These are phyloP conservation scores for Blastocystis sp. DNA, from an alignment of 352 stramenopile genomes.

Conservation along the genomic window DNA sequence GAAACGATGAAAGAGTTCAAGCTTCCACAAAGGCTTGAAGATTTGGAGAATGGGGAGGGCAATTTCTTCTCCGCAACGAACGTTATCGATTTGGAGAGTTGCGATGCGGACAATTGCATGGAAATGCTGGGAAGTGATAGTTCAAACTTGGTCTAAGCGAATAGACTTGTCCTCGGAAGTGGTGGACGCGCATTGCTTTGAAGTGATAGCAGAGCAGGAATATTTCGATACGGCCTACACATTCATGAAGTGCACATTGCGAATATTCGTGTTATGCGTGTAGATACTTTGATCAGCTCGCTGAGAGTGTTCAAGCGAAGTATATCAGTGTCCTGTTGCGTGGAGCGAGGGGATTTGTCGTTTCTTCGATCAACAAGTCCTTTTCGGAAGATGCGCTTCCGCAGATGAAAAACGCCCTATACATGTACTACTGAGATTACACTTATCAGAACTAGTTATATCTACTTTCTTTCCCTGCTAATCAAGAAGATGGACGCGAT, in stretches of 20 bases:
- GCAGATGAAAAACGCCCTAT: conserved; percentile 30
- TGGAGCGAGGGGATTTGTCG: conserved; percentile 40
- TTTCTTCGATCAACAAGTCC: conserved; percentile 38
- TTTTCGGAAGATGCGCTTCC: not conserved
- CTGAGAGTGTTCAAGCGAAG: conserved; percentile 6
- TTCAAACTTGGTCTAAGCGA: not conserved
- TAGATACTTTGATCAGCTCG: conserved; percentile 65
- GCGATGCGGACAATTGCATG: conserved; percentile 25
- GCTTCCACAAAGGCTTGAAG: conserved; percentile 12
- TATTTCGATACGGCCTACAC: conserved; percentile 50
- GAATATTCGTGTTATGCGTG: not conserved
- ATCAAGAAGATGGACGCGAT: conserved; percentile 41
- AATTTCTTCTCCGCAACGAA: conserved; percentile 10
- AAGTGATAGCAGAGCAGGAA: conserved; percentile 45
- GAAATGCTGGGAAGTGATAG: conserved; percentile 6
- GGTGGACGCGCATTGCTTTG: conserved; percentile 50
- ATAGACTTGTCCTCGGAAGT: conserved; percentile 43
- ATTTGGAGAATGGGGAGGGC: conserved; percentile 22
- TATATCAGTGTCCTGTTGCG: conserved; percentile 27
- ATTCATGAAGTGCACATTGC: conserved; percentile 26
- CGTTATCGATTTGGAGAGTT: conserved; percentile 53
- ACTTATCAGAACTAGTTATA: conserved; percentile 4
- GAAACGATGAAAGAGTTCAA: conserved; percentile 58
- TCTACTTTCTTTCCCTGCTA: conserved; percentile 39
- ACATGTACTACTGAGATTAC: not conserved